Evolutionary conservation across 116 monocot genomes (phyloP), one percentile per base, ranked within the genome.

Genomic region (Papilionanthe hybrid): DNA sequence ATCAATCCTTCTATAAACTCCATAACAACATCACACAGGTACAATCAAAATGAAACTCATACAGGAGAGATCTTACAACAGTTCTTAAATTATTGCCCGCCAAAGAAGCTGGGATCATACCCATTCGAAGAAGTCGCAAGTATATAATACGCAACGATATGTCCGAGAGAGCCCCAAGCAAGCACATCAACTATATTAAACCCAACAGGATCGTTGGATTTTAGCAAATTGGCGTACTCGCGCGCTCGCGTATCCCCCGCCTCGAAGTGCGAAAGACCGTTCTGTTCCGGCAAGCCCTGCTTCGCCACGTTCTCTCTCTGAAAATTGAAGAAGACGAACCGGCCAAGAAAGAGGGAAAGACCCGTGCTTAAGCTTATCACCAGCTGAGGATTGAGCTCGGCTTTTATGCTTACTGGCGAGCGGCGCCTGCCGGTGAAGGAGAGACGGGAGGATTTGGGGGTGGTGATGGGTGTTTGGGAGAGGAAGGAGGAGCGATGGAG

Each of bases 251-350:
- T 23, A 73, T 99, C 99, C 11, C 99, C 99, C 72, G 99, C 95
- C 72, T 99, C 99, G 81, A 93, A 99, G 73, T 99, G 99, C 66
- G 86, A 78, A 84, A 86, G 50, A 30, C 99, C 99, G 84, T 99
- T 99, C 87, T 99, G 99, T 85, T 81, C 77, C 58, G 98, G 98
- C 83, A 97, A 41, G 10, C 86, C 95, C 79, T 99, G 98, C 87
- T 99, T 95, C 13, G 95, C 98, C 50, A 95, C 90, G 82, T 99
- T 99, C 93, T 95, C 98, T 28, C 98, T 63, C 85, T 99, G 98
- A 90, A 99, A 99, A 90, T 99, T 99, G 93, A 99, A 99, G 91
- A 99, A 99, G 25, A 99, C 93, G 88, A 99, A 99, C 30, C 98
- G 84, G 43, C 98, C 98, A 13, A 99, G 83, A 90, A 99, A 99